Conservation (phyloP, 108 stramenopile genomes). For the Schizochytrium sp. region DNA sequence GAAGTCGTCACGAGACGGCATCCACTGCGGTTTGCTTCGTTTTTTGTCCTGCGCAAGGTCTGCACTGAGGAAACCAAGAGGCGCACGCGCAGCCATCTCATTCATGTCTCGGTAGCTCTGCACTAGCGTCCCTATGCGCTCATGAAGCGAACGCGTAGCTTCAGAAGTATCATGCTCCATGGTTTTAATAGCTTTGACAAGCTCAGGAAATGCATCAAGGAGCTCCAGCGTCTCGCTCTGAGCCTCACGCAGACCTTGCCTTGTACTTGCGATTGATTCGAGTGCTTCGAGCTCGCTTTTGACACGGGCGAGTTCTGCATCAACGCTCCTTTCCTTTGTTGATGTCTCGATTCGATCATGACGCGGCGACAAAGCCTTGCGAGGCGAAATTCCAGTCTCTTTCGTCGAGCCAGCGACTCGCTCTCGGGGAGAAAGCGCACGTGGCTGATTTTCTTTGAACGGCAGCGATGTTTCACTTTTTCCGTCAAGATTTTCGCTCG, state of each 20-base stretch:
- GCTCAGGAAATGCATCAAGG: background rate
- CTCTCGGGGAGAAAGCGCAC: too few relatives aligned
- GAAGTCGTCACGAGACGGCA: background rate
- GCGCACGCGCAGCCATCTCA: background rate
- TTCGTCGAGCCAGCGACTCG: too few relatives aligned
- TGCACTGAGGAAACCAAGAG: background rate
- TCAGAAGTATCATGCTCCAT: background rate
- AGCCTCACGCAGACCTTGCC: background rate
- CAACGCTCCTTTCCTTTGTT: background rate
- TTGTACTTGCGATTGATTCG: background rate
- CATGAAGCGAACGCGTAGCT: background rate
- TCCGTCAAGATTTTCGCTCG: too few relatives aligned
- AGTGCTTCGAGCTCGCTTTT: background rate
- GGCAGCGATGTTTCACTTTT: too few relatives aligned
- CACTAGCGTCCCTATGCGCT: background rate
- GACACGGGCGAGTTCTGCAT: background rate
- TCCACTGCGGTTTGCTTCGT: background rate
- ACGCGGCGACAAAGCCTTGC: background rate
- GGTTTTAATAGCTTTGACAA: background rate
- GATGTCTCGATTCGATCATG: background rate
- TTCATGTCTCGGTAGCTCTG: background rate
- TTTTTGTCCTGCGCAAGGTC: background rate
- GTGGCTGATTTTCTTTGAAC: too few relatives aligned
- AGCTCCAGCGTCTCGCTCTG: background rate
- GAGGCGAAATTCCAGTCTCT: background rate